Conservation (phyloP, 176 grass and related monocot species). For the Aegilops speltoides region DNA sequence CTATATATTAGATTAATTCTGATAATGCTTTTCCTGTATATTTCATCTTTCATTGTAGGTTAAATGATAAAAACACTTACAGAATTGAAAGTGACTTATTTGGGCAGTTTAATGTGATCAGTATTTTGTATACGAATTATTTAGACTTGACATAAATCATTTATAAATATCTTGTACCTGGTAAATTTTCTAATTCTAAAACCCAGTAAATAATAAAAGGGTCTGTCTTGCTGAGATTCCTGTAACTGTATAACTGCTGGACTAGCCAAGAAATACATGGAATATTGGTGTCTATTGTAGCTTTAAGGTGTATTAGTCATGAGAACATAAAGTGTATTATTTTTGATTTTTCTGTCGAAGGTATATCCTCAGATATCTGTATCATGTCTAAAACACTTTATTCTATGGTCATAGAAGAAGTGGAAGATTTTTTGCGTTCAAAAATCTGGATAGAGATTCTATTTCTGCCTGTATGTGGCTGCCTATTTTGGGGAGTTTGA, state of each 20-base stretch:
- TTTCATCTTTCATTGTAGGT: neutral
- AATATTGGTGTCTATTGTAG: slow-evolving; percentile 18
- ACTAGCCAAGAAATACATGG: neutral
- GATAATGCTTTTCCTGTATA: neutral
- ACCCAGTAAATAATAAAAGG: neutral
- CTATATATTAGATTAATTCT: neutral
- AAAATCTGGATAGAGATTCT: neutral
- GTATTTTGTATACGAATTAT: neutral
- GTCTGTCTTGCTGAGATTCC: neutral
- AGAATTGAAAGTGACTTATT: neutral
- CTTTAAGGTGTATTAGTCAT: neutral
- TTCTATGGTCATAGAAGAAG: neutral
- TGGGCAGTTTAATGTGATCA: neutral
- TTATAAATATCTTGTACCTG: neutral
- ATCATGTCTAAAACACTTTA: neutral
- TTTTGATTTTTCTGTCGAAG: slow-evolving; percentile 5
- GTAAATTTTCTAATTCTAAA: slow-evolving; percentile 6
- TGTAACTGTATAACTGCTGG: neutral
- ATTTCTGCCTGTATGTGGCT: neutral
- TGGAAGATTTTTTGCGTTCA: neutral
- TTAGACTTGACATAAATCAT: neutral
- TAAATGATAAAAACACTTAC: slow-evolving; percentile 2
- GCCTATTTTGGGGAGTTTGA: neutral
- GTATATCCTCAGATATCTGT: neutral
- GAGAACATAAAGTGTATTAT: slow-evolving; percentile 6